A percentile compares a stretch with the other conserved stretches of the same genome.
Conservation (phyloP, 441 rosid species). For the Dalechampia spathulata region DNA sequence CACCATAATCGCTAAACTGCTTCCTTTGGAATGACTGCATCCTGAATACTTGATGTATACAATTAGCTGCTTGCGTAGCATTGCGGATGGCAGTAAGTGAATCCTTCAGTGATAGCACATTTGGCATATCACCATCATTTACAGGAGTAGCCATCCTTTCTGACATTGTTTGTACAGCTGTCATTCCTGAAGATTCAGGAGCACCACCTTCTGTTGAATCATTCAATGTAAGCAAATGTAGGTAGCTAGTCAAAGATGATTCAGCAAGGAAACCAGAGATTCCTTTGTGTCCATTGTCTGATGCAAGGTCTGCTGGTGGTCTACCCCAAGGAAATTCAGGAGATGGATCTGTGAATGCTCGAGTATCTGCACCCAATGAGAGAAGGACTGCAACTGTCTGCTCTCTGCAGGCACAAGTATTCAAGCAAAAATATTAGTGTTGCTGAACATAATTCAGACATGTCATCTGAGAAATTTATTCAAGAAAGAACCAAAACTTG, state of each 20-base stretch:
- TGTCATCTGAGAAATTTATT: background rate
- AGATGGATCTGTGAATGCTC: slow-evolving; percentile 76
- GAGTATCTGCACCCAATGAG: slow-evolving; percentile 70
- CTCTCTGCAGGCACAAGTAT: slow-evolving; percentile 46
- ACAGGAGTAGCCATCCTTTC: slow-evolving; percentile 60
- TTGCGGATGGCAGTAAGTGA: slow-evolving; percentile 81
- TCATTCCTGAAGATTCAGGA: slow-evolving; percentile 28
- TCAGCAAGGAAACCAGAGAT: slow-evolving; percentile 96
- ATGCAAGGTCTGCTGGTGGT: slow-evolving; percentile 91
- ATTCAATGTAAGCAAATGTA: slow-evolving; percentile 51
- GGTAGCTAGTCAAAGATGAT: slow-evolving; percentile 60
- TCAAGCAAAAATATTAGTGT: slow-evolving; percentile 5
- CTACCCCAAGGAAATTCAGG: slow-evolving; percentile 66
- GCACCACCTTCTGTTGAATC: slow-evolving; percentile 31
- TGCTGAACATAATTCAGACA: background rate
- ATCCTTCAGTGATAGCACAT: slow-evolving; percentile 67
- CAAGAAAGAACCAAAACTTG: background rate
- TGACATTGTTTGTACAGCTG: slow-evolving; percentile 61
- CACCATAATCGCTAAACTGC: slow-evolving; percentile 39
- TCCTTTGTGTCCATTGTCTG: slow-evolving; percentile 81
- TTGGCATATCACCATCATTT: slow-evolving; percentile 43
- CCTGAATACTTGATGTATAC: slow-evolving; percentile 82
- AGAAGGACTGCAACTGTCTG: slow-evolving; percentile 70
- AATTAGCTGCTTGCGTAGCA: slow-evolving; percentile 95
- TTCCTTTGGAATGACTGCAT: slow-evolving; percentile 85